These are phyloP conservation scores for Sequoia sempervirens DNA, from an alignment of 75 land plant species.

Conservation along the genomic window DNA sequence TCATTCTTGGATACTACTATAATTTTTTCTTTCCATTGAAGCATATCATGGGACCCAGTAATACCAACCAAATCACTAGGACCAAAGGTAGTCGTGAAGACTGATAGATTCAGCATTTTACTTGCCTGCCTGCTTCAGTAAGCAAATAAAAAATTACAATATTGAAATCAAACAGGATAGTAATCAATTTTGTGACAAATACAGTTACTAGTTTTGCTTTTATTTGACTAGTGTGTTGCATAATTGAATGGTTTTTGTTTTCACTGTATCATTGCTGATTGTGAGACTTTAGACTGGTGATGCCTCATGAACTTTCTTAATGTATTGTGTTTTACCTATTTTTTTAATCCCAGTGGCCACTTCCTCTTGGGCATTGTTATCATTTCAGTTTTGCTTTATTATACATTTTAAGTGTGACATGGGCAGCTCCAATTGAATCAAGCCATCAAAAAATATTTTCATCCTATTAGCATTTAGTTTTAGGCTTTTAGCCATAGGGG, in stretches of 20 bases:
- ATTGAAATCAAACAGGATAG: background rate
- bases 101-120: background rate
- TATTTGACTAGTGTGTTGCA: background rate
- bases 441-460: background rate
- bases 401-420: background rate
- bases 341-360: background rate
- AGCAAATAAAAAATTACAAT: background rate
- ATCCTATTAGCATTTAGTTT: background rate
- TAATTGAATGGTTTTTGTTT: background rate
- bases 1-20: background rate
- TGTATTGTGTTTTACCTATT: background rate
- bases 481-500: no score
- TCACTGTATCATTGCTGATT: background rate
- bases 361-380: background rate
- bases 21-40: background rate
- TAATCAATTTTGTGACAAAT: no score
- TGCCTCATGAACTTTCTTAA: background rate
- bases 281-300: background rate
- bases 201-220: no score
- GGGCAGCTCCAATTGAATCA: background rate
- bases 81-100: background rate
- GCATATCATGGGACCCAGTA: background rate
- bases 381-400: background rate
- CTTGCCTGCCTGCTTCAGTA: background rate
- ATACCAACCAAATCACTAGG: background rate